Percentiles rank a stretch among this genome's conserved stretches.
These are phyloP conservation scores for Panellus pusillus DNA, from an alignment of 768 basidiomycete species.

Conservation along the genomic window DNA sequence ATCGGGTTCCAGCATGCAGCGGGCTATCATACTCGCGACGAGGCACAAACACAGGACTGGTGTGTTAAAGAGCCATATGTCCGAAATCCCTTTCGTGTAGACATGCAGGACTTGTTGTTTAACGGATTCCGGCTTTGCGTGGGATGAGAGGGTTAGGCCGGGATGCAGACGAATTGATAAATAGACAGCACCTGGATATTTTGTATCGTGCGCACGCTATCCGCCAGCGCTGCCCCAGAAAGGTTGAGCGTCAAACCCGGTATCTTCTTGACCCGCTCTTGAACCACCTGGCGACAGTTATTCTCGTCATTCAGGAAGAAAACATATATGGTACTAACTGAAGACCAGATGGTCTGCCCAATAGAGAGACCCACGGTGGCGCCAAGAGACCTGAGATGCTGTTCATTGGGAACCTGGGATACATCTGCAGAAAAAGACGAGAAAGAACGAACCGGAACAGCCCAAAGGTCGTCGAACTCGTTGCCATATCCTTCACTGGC, in stretches of 20 bases:
- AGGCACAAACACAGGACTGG: conserved; percentile 1
- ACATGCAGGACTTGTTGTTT: not conserved
- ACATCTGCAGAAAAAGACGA: conserved; percentile 2
- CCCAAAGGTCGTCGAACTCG: conserved; percentile 68
- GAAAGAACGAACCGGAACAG: conserved; percentile 55
- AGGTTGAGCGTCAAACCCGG: not conserved
- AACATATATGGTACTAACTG: conserved; percentile 37
- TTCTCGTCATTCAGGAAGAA: not conserved
- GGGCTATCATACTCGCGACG: not conserved
- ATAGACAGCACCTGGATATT: not conserved
- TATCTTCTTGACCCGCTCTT: not conserved
- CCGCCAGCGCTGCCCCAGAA: not conserved
- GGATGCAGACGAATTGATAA: too few species aligned
- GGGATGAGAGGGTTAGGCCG: too few species aligned
- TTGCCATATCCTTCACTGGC: conserved; percentile 86
- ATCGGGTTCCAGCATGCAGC: too few species aligned
- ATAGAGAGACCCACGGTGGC: conserved; percentile 76
- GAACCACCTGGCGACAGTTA: not conserved
- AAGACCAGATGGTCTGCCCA: conserved; percentile 69
- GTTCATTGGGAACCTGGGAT: conserved; percentile 2
- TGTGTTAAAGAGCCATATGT: conserved; percentile 3
- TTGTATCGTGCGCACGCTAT: not conserved
- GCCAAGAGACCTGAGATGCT: conserved; percentile 56
- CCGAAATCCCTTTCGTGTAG: conserved; percentile 3
- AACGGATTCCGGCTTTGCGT: not conserved